Evolutionary conservation across 2,329 filamentous ascomycete genomes (phyloP).

Genomic region (Pestalotiopsis sp.): DNA sequence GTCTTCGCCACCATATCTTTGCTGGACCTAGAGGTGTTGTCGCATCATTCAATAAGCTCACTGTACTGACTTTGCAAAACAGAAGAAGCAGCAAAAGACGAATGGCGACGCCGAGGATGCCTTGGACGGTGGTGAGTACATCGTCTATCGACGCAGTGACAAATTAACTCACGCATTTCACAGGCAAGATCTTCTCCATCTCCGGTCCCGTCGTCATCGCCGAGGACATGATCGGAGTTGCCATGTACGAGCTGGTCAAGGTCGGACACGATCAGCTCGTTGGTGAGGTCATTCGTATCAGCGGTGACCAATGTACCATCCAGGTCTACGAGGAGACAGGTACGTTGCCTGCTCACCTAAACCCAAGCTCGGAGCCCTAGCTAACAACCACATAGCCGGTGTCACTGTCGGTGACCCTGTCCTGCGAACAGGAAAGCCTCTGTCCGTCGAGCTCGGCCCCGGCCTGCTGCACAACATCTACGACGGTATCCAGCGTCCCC

Average conservation of each 20-base stretch:
- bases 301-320: conserved; percentile 91
- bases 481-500: conserved; percentile 96
- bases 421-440: conserved; percentile 84
- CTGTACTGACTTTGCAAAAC: not conserved
- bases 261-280: conserved; percentile 91
- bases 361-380: not conserved
- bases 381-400: conserved; percentile 63
- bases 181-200: conserved; percentile 65
- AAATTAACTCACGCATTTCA: conserved; percentile 17
- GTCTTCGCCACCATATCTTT: too few relatives aligned
- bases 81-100: conserved; percentile 26
- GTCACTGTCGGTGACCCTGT: conserved; percentile 96
- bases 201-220: conserved; percentile 90
- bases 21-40: not conserved
- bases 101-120: conserved; percentile 32
- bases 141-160: not conserved
- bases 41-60: not conserved
- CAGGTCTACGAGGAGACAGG: conserved; percentile 99
- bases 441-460: conserved; percentile 96
- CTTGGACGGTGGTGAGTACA: conserved; percentile 29
- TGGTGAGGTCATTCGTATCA: conserved; percentile 98
- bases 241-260: conserved; percentile 99
- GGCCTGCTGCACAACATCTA: conserved; percentile 99
- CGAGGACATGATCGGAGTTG: conserved; percentile 98
- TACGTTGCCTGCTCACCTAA: conserved; percentile 43